Conservation (phyloP, 345 rosid genomes). For the Lepidium sativum region DNA sequence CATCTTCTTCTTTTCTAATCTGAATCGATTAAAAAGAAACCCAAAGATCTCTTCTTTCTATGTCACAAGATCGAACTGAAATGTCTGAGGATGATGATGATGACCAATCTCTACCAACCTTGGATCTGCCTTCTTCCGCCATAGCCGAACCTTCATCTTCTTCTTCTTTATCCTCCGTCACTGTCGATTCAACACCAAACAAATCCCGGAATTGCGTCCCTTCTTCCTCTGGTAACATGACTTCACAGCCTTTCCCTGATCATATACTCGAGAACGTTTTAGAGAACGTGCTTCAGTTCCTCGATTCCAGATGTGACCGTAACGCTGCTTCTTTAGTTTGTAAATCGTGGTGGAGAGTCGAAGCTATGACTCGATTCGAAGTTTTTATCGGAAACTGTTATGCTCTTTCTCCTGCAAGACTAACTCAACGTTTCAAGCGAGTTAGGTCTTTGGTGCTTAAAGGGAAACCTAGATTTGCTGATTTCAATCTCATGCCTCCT, state of each 20-base stretch:
- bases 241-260: slow-evolving; percentile 31
- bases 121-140: slow-evolving; percentile 32
- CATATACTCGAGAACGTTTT: slow-evolving; percentile 79
- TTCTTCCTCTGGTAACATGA: slow-evolving; percentile 3
- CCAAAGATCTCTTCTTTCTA: background rate
- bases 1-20: slow-evolving; percentile 9
- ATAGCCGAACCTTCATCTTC: slow-evolving; percentile 13
- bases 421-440: slow-evolving; percentile 49
- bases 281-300: slow-evolving; percentile 81
- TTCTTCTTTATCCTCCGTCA: background rate
- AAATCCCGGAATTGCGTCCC: slow-evolving; percentile 27
- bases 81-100: slow-evolving; percentile 61
- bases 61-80: slow-evolving; percentile 28
- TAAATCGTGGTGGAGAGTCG: slow-evolving; percentile 74
- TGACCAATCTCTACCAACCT: slow-evolving; percentile 30
- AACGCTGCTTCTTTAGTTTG: slow-evolving; percentile 87
- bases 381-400: slow-evolving; percentile 86
- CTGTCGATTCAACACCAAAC: slow-evolving; percentile 15
- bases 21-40: slow-evolving; percentile 1
- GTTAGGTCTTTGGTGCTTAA: slow-evolving; percentile 56
- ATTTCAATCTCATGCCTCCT: slow-evolving; percentile 77
- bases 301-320: slow-evolving; percentile 62
- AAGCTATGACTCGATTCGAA: slow-evolving; percentile 65
- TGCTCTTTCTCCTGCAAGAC: slow-evolving; percentile 57
- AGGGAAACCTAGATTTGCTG: slow-evolving; percentile 91